phyloP scores from a whole-genome alignment of 2,329 filamentous ascomycete genomes.

The Hirsutella minnesotensis region DNA sequence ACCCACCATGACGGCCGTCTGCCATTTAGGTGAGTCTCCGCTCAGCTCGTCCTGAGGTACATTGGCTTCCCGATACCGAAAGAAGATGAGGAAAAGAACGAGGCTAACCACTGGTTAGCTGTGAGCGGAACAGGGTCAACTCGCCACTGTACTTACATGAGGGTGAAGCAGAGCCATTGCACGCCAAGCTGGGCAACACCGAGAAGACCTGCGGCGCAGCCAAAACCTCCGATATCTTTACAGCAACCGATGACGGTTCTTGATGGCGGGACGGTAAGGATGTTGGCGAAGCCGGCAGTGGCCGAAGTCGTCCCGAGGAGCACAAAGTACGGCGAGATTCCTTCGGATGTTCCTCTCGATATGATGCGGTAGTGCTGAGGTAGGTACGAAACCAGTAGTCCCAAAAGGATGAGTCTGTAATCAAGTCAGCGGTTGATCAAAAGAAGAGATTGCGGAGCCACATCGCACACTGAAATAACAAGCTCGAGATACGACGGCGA shows the following conservation, averaged over 20 bases:
- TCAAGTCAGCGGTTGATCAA: not conserved
- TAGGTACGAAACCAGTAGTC: conserved; percentile 84
- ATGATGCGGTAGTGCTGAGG: conserved; percentile 94
- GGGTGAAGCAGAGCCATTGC: conserved; percentile 84
- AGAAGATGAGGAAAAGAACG: conserved; percentile 89
- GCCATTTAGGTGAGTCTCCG: conserved; percentile 53
- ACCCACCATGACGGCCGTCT: conserved; percentile 67
- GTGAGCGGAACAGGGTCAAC: not conserved
- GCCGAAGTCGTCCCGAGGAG: conserved; percentile 86
- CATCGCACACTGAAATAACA: conserved; percentile 39
- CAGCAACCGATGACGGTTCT: conserved; percentile 79
- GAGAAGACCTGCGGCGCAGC: conserved; percentile 75
- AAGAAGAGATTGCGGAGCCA: not conserved
- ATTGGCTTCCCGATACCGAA: conserved; percentile 51
- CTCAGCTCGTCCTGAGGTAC: conserved; percentile 36
- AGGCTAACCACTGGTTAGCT: conserved; percentile 45
- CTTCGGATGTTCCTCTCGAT: conserved; percentile 71
- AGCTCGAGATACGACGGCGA: conserved; percentile 42
- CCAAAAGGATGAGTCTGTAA: conserved; percentile 61
- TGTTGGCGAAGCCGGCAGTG: conserved; percentile 83
- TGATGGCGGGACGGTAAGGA: conserved; percentile 75
- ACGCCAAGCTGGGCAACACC: conserved; percentile 85
- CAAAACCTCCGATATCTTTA: conserved; percentile 64
- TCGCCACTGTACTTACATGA: conserved; percentile 54
- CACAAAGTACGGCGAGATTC: conserved; percentile 91